Conservation (phyloP, 2,329 filamentous ascomycete species). For the Diaporthe citriasiana region DNA sequence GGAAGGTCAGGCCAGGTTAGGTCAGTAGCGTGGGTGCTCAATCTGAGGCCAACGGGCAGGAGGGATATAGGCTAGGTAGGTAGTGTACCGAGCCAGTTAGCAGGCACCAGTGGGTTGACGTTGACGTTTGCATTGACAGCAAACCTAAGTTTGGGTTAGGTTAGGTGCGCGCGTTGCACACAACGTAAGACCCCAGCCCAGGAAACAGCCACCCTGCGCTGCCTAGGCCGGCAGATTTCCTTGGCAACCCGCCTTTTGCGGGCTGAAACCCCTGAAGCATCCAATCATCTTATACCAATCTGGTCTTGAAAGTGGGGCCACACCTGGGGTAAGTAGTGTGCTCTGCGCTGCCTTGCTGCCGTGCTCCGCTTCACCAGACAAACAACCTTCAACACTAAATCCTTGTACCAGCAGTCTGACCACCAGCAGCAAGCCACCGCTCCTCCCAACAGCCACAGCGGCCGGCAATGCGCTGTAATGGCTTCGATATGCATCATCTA, state of each 20-base stretch:
- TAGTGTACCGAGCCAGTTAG: constrained; percentile 6
- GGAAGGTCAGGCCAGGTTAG: not conserved
- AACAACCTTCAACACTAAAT: constrained; percentile 29
- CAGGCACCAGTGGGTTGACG: constrained; percentile 39
- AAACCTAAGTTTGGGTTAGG: constrained; percentile 20
- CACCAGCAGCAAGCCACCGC: constrained; percentile 9
- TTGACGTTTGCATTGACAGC: constrained; percentile 24
- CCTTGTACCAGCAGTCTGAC: constrained; percentile 13
- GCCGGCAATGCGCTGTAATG: not conserved
- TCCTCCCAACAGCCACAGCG: not conserved
- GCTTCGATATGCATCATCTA: not conserved
- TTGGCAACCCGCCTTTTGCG: constrained; percentile 26
- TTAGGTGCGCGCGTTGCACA: constrained; percentile 6
- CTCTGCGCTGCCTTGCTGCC: too few species aligned
- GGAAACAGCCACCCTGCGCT: not conserved
- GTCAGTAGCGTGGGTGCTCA: not conserved
- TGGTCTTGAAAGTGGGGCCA: constrained; percentile 6
- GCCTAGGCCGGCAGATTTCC: constrained; percentile 5
- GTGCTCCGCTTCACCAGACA: constrained; percentile 23
- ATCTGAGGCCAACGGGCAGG: not conserved
- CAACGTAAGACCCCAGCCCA: constrained; percentile 17
- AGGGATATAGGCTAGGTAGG: not conserved
- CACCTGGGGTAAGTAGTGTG: not conserved
- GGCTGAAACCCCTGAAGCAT: not conserved
- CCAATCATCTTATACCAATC: constrained; percentile 37